Percentiles rank a stretch among this genome's conserved stretches.
Evolutionary conservation across 805 yeast species (phyloP).

Genomic region (Metschnikowia amazonensis): DNA sequence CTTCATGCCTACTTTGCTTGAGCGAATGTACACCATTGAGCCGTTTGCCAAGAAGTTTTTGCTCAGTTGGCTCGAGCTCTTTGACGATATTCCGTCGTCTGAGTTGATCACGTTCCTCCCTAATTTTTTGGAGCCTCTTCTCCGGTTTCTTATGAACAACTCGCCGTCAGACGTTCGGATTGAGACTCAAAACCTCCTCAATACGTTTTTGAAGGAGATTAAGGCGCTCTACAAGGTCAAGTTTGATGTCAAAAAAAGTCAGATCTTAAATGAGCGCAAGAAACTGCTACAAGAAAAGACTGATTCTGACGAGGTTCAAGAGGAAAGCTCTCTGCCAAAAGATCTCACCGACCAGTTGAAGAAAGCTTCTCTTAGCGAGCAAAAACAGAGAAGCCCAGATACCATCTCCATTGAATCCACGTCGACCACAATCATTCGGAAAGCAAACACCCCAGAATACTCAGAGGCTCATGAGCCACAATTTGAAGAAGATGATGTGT

Average conservation of each 20-base stretch:
- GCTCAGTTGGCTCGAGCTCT: constrained; percentile 89
- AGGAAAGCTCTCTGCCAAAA: background rate
- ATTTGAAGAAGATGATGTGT: constrained; percentile 22
- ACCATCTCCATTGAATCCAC: constrained; percentile 23
- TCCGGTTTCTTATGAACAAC: constrained; percentile 70
- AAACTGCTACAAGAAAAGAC: constrained; percentile 1
- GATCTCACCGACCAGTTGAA: constrained; percentile 1
- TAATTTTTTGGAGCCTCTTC: constrained; percentile 78
- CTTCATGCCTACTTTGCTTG: constrained; percentile 87
- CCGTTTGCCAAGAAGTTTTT: constrained; percentile 89
- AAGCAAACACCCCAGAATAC: constrained; percentile 7
- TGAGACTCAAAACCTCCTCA: constrained; percentile 75
- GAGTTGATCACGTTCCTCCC: constrained; percentile 86
- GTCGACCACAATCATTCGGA: constrained; percentile 25
- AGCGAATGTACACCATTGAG: constrained; percentile 86
- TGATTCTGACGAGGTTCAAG: background rate
- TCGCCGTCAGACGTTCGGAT: constrained; percentile 83
- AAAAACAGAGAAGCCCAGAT: constrained; percentile 3
- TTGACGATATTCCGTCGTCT: constrained; percentile 88
- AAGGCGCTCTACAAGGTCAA: constrained; percentile 70
- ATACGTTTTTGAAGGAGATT: constrained; percentile 74
- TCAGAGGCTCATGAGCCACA: background rate
- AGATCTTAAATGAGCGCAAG: constrained; percentile 18
- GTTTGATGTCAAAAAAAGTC: constrained; percentile 39
- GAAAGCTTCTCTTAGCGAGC: background rate